Evolutionary conservation across 148 eudicot species (phyloP).

Genomic region (Nepenthes mirabilis): DNA sequence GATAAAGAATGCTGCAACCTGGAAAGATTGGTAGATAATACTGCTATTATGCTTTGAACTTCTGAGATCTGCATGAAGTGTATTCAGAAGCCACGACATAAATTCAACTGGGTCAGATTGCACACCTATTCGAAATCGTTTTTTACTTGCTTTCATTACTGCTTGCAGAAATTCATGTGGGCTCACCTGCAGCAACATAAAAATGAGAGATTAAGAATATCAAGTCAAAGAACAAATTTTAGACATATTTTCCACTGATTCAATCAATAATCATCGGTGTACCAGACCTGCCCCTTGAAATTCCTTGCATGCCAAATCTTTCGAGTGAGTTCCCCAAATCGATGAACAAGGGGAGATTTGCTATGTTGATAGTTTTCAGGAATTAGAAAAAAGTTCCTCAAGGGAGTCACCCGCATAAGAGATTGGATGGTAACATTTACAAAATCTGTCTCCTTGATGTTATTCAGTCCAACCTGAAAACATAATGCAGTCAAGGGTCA

Average conservation of each 20-base stretch:
- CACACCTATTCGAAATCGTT: constrained; percentile 69
- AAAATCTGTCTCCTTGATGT: constrained; percentile 86
- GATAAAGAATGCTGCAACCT: constrained; percentile 31
- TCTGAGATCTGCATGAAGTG: constrained; percentile 64
- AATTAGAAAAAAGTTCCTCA: constrained; percentile 88
- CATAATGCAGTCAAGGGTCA: not conserved
- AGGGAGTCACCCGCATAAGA: constrained; percentile 90
- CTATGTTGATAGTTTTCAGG: constrained; percentile 81
- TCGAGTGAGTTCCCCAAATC: constrained; percentile 91
- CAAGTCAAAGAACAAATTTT: not conserved
- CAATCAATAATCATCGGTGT: constrained; percentile 1
- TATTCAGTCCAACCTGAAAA: constrained; percentile 83
- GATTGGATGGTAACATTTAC: constrained; percentile 93
- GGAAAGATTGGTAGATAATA: constrained; percentile 84
- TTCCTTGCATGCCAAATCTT: constrained; percentile 95
- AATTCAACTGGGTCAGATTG: constrained; percentile 97
- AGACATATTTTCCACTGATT: not conserved
- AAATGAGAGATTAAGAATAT: constrained; percentile 2
- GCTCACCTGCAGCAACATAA: constrained; percentile 53
- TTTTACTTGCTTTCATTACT: constrained; percentile 87
- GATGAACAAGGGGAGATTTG: constrained; percentile 80
- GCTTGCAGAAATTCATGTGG: constrained; percentile 98
- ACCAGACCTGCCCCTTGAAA: constrained; percentile 89
- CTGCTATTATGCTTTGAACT: constrained; percentile 56
- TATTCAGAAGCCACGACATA: constrained; percentile 92